Percentiles rank a stretch among this genome's conserved stretches.
These are phyloP conservation scores for Apostasia ramifera DNA, from an alignment of 106 monocot species.

Conservation along the genomic window DNA sequence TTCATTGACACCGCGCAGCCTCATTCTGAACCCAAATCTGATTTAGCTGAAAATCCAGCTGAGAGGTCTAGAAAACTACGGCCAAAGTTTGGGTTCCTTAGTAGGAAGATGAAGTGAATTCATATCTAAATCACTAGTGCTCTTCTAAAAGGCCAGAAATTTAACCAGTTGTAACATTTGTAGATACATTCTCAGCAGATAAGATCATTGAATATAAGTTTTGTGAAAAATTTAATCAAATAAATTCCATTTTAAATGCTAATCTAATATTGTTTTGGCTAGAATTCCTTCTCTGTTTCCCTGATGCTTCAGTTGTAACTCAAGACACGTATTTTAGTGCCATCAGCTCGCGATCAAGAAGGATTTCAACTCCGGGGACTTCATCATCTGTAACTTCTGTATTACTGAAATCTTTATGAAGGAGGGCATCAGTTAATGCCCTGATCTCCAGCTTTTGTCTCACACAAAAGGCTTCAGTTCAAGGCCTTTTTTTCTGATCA, in stretches of 20 bases:
- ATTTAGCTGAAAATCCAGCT: neutral
- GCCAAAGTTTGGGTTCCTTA: conserved; percentile 32
- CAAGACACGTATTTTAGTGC: neutral
- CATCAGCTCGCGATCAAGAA: neutral
- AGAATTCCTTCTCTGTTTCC: neutral
- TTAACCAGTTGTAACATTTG: neutral
- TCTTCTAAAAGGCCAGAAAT: conserved; percentile 6
- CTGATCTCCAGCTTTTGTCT: too few relatives aligned
- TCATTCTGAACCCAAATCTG: conserved; percentile 9
- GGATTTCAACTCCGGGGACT: too few relatives aligned
- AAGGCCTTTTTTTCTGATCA: too few relatives aligned
- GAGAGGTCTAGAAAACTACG: conserved; percentile 9
- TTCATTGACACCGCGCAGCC: conserved; percentile 14
- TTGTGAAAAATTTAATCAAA: neutral
- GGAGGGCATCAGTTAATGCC: too few relatives aligned
- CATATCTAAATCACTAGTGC: conserved; percentile 29
- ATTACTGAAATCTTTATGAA: too few relatives aligned
- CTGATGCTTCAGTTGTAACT: conserved; percentile 2
- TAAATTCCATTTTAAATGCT: conserved; percentile 5
- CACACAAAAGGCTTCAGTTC: too few relatives aligned
- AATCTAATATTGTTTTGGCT: conserved; percentile 1
- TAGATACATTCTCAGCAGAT: neutral
- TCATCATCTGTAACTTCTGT: too few relatives aligned
- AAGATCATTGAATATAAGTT: neutral
- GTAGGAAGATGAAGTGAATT: conserved; percentile 22